These are phyloP conservation scores for Malbranchea zuffiana DNA, from an alignment of 2,329 filamentous ascomycete genomes.

Conservation along the genomic window DNA sequence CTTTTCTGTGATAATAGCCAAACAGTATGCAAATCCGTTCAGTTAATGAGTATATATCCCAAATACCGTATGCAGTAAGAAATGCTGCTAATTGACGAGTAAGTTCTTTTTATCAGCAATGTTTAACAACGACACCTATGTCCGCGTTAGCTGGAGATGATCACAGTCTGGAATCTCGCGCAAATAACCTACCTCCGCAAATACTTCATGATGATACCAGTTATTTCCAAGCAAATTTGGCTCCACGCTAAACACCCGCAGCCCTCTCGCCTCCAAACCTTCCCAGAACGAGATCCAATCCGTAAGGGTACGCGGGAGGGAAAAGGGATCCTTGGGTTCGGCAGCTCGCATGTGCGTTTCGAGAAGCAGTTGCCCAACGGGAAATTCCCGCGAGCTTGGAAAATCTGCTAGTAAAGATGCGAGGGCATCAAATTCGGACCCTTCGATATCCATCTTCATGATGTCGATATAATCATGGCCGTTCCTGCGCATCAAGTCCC, in stretches of 20 bases:
- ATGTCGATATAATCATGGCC: conserved; percentile 13
- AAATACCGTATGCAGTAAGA: too few species aligned
- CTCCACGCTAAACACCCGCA: conserved; percentile 21
- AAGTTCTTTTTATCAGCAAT: conserved; percentile 4
- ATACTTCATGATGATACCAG: conserved; percentile 4
- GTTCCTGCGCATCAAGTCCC: conserved; percentile 12
- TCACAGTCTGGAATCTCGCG: not conserved
- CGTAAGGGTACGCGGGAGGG: conserved; percentile 6
- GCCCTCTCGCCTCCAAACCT: conserved; percentile 19
- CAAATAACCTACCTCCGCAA: conserved; percentile 9
- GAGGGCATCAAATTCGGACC: conserved; percentile 11
- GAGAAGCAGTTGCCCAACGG: conserved; percentile 8
- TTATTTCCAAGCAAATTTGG: conserved; percentile 18
- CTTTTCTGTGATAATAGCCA: too few species aligned
- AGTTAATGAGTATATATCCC: too few species aligned
- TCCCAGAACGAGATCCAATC: conserved; percentile 23
- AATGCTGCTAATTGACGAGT: conserved; percentile 5
- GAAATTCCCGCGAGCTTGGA: conserved; percentile 1
- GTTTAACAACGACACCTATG: conserved; percentile 7
- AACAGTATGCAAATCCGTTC: too few species aligned
- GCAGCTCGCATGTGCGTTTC: conserved; percentile 6
- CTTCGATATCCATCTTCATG: conserved; percentile 13
- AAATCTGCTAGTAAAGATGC: conserved; percentile 10
- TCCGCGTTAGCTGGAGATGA: not conserved
- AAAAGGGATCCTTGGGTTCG: not conserved